Evolutionary conservation across 306 rosid species (phyloP).

Genomic region (Pyrus bretschneideri): DNA sequence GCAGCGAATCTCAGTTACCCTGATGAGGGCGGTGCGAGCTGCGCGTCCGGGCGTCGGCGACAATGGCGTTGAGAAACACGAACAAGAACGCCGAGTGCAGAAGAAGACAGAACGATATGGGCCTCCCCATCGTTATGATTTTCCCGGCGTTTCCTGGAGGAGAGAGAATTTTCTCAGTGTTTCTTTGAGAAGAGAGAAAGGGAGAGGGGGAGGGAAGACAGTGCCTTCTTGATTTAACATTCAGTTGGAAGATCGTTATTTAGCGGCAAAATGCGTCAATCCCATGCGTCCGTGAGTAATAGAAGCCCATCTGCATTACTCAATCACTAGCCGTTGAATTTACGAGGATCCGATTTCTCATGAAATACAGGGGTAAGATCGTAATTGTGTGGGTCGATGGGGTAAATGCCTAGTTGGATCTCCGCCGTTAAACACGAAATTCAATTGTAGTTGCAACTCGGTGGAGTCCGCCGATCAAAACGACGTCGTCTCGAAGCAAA

Average conservation of each 20-base stretch:
- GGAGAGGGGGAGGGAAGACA: background rate
- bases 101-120: background rate
- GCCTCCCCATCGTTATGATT: slow-evolving; percentile 16
- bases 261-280: background rate
- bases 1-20: slow-evolving; percentile 4
- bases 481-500: background rate
- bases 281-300: background rate
- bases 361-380: background rate
- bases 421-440: background rate
- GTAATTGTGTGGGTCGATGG: background rate
- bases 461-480: too few relatives aligned
- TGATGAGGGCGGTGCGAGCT: slow-evolving; percentile 3
- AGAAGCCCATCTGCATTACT: too few relatives aligned
- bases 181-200: slow-evolving; percentile 4
- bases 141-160: slow-evolving; percentile 11
- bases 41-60: background rate
- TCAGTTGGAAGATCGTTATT: background rate
- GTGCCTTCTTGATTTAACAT: background rate
- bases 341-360: background rate
- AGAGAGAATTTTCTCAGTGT: background rate
- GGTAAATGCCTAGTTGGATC: background rate
- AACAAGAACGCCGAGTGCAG: slow-evolving; percentile 3
- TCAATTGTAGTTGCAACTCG: too few relatives aligned
- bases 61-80: background rate
- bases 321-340: background rate